Base-by-base conservation (phyloP, 2,329 filamentous ascomycete species). In the Fusarium udum region DNA sequence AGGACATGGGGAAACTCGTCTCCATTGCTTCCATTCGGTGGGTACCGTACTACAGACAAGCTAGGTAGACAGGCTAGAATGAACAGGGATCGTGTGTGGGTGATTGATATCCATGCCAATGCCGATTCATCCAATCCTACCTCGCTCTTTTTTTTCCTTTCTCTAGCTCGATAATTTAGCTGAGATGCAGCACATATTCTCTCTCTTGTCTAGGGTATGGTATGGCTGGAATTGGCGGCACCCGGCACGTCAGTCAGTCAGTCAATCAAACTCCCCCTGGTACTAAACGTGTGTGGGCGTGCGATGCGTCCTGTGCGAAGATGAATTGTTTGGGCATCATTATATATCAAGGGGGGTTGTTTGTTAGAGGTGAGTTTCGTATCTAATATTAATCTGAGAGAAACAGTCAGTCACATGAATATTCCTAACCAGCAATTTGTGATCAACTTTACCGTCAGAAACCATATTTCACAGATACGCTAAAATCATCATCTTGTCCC, bases 11-110 rank as follows among this genome's bases (percentile, higher is more conserved):
- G 31, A 52, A 68, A 61, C 57, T 56, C 46, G 69, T 49, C 67
- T 67, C 62, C 69, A 71, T 67, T 72, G 71, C 71, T 73, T 73
- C 71, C 67, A 73, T 48, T 32, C 53, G 24, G 70, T 73, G 71
- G 71, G 48, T 59, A 57, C 49, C 32, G 37, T 22, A 56, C 37
- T 61, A 55, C 28, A 61, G 61, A 62, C 63, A 66, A 58, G 61
- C 62, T 32, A 24, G 61, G 51, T 32, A 24, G 34, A 45, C 56
- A 28, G 20, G 26, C 45, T 48, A 51, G 48, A 34, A 24, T 20
- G 31, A 18, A 52, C 49, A 66, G 32, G 63, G 61, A 39, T 49
- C 39, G 34, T 51, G 57, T 48, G 61, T 66, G 69, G 48, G 48
- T 69, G 64, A 67, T 34, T 51, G 64, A 56, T 36, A 49, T 52